Base-by-base conservation (phyloP, 23 red algal species). In the Gracilaria vermiculophylla region DNA sequence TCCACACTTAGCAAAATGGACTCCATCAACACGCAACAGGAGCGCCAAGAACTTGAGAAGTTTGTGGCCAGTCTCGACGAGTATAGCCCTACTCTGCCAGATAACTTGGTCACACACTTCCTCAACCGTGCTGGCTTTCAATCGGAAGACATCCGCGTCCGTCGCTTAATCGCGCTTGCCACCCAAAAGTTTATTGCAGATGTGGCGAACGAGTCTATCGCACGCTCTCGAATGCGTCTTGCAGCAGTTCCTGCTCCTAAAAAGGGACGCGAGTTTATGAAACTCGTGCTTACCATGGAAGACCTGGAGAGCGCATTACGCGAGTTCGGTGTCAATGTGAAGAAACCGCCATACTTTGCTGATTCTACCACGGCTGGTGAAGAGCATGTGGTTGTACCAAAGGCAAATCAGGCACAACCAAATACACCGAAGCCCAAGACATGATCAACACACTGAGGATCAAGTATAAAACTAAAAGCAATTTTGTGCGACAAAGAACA, bases 121-220 rank as follows among this genome's bases (percentile, higher is more conserved):
- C 86, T 99, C 36, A 52, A 69, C 31, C 87, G 92, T 23, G 77
- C 92, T 0, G 96, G 96, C 53, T 98, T 98, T 72, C 56, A 78
- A 40, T 94, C 96, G 3, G 58, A 91, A n/a, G 96, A 98, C 73
- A 24, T 69, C 16, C 85, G 87, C 31, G 88, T 92, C 47, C 62
- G 80, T 44, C 88, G 96, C 32, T 60, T 98, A n/a, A 62, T 98
- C 51, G 97, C 81, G 23, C 91, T 99, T 43, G 97, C 97, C 67
- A 93, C 93, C 6, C 97, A 99, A 60, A 99, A 99, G 89, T 95
- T 99, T 54, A 50, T 99, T 37, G 97, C 97, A 28, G 97, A 99
- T 69, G 81, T 99, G n/a, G 80, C 90, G 0, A 92, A 94, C 79
- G 97, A 99, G 16, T 93, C 93, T 52, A 77, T 99, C 28, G 74